Evolutionary conservation across 2,329 filamentous ascomycete species (phyloP), one percentile per base, ranked within the genome.

Genomic region (Raffaelea ambrosiae): DNA sequence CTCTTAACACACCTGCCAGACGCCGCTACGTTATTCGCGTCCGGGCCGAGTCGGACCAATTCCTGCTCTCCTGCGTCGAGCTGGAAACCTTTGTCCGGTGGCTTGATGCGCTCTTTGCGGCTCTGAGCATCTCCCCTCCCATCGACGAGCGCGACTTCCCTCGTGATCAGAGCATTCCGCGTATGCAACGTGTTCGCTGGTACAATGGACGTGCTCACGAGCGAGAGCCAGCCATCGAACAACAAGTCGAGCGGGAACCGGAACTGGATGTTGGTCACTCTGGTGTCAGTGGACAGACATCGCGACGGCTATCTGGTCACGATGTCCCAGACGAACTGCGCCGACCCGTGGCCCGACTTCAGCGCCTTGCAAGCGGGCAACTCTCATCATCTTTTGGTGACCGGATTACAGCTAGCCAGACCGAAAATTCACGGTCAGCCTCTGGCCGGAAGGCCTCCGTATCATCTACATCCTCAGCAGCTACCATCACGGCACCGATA

Each of bases 31-130:
- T 84, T 13, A 79, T 89, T 51, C 79, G 85, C n/a, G 60, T 89
- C 50, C 76, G 86, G 23, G 75, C 81, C 29, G 85, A 89, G 63
- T 79, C 80, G 2, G 83, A 89, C 55, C 86, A 89, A 58, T 81
- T 89, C 50, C 65, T 89, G 19, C 65, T 89, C 8, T 82, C 82
- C 3, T 83, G 83, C 53, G 67, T 77, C 46, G 76, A 80, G 44
- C 69, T 86, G 46, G 74, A 79, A 48, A 77, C 73, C 1, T 84
- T 88, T 60, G 72, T 86, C 51, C 73, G 73, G 44, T 86, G 85
- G 81, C 66, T 88, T 2, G 81, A 87, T 58, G 70, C 71, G 3
- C 66, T 87, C 10, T 85, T 83, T 57, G 81, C 83, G n/a, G 84
- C 81, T 42, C 84, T 89, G 51, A 82, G 87, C 57, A 76, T 89